A percentile compares a stretch with the other conserved stretches of the same genome.
Conservation (phyloP, 1,284 basidiomycete genomes). For the Termitomyces sp. region DNA sequence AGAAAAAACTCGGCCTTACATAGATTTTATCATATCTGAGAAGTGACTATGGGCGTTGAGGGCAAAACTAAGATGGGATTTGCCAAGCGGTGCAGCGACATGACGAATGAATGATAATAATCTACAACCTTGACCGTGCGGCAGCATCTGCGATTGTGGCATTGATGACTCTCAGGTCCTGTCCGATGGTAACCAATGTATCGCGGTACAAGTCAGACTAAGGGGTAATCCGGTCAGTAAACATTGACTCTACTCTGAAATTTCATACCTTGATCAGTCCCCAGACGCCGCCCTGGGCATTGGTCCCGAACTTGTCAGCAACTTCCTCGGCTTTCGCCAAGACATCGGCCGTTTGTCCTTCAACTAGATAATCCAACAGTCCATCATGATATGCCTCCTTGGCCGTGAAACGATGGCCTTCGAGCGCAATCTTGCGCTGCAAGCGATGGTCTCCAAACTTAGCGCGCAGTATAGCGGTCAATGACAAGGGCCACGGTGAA, state of each 20-base stretch:
- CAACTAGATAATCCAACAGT: conserved; percentile 70
- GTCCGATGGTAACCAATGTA: conserved; percentile 34
- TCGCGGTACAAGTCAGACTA: conserved; percentile 42
- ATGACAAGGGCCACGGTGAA: conserved; percentile 71
- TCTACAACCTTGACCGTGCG: conserved; percentile 38
- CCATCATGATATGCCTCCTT: conserved; percentile 64
- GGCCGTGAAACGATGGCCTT: conserved; percentile 81
- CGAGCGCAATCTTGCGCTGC: conserved; percentile 74
- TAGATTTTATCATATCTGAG: not conserved
- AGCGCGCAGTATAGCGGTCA: conserved; percentile 60
- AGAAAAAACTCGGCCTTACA: not conserved
- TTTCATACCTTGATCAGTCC: conserved; percentile 54
- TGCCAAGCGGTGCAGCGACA: not conserved
- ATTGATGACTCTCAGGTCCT: conserved; percentile 31
- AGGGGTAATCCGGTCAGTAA: conserved; percentile 6
- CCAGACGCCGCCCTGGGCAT: conserved; percentile 56
- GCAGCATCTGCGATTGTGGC: conserved; percentile 35
- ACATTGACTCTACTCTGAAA: not conserved
- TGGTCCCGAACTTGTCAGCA: conserved; percentile 42
- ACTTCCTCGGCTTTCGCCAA: conserved; percentile 56
- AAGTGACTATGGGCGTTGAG: not conserved
- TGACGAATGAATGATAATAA: not conserved
- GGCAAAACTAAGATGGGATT: not conserved
- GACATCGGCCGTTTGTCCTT: conserved; percentile 52
- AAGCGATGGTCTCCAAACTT: conserved; percentile 62